Base-by-base conservation (phyloP, 495 filamentous ascomycete genomes). In the Xylaria grammica region DNA sequence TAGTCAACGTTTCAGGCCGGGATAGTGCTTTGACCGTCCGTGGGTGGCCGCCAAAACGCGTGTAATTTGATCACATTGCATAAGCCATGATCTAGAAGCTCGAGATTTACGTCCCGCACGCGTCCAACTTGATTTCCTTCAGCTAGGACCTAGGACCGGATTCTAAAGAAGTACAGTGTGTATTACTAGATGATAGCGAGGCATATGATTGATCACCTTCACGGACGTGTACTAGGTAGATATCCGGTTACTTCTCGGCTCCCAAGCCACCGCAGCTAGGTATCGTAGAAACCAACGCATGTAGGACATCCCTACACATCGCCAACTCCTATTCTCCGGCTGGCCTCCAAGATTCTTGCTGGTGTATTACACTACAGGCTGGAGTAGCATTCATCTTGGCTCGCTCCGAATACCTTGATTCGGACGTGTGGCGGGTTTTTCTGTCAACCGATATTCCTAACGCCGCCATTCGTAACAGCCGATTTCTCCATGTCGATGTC, bases 61-160 rank as follows among this genome's bases (percentile, higher is more conserved):
- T 24, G 48, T 30, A 52, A 53, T 44, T 29, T 15, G 59, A 27
- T 34, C 30, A 34, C 36, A 62, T 53, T 42, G 30, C 48, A 19
- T 61, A 44, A 42, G 34, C 48, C 22, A 24, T 6, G 15, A 40
- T 62, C 34, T 59, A 24, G 20, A 42, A 13, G 17, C 46, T 42
- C 49, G 30, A 24, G 49, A 20, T 11, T 26, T 42, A 30, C 42
- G 11, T 36, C 34, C 34, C 34, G 34, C 34, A 36, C 6, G 6
- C 34, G 11, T 36, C 6, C 34, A 36, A 5, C 11, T 36, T 36
- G 34, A 5, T 36, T 36, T 11, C 34, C 11, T 36, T 36, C 34
- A 5, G 34, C 34, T 36, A 5, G 34, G 34, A n/a, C n/a, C n/a
- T n/a, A n/a, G n/a, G n/a, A n/a, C n/a, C n/a, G n/a, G 32, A 11